Conservation (phyloP, 2,329 filamentous ascomycete species). For the Zasmidium citrigriseum region DNA sequence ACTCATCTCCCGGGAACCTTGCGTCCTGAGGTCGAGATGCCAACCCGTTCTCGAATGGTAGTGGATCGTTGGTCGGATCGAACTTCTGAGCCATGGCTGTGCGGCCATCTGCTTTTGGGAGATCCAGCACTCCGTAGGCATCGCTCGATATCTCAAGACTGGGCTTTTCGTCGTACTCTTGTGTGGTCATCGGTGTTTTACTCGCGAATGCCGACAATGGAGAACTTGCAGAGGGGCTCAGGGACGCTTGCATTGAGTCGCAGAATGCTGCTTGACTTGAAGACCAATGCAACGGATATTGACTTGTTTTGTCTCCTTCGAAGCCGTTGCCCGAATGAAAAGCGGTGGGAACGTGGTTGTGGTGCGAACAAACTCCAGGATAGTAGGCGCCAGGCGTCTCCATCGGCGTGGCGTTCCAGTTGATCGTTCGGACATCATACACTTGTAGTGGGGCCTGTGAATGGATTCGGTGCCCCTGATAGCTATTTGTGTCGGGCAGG, state of each 20-base stretch:
- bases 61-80: background rate
- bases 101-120: no score
- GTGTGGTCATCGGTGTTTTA: no score
- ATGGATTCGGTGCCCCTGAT: background rate
- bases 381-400: background rate
- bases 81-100: no score
- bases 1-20: constrained; percentile 77
- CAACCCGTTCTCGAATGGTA: background rate
- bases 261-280: background rate
- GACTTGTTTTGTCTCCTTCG: background rate
- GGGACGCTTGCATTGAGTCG: background rate
- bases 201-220: no score
- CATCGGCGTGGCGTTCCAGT: background rate
- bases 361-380: background rate
- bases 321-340: background rate
- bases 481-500: background rate
- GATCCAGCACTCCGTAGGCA: no score
- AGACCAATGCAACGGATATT: background rate
- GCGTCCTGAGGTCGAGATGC: constrained; percentile 24
- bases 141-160: no score
- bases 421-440: background rate
- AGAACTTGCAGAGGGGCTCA: no score
- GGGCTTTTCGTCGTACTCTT: no score
- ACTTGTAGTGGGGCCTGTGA: background rate
- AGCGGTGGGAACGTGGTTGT: background rate